phyloP scores from a whole-genome alignment of 345 rosid species.

The Trapa bicornis region DNA sequence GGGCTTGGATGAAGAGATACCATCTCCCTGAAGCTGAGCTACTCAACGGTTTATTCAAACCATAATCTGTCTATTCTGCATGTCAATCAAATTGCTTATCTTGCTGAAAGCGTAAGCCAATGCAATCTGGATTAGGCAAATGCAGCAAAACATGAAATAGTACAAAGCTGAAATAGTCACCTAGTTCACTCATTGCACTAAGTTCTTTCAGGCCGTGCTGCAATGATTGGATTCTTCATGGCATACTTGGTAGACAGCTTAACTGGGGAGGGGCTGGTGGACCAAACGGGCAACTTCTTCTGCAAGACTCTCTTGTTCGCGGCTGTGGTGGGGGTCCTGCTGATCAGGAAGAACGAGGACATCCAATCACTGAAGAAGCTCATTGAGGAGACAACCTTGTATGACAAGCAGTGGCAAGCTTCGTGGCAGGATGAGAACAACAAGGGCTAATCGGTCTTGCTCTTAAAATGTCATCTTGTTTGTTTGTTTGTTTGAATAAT shows the following conservation, averaged over 20 bases:
- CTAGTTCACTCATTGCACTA: too few species aligned
- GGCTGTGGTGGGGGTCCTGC: slow-evolving; percentile 65
- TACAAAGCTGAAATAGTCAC: too few species aligned
- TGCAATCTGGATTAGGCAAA: too few species aligned
- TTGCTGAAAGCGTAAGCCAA: neutral
- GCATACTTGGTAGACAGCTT: slow-evolving; percentile 91
- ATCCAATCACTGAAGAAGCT: slow-evolving; percentile 52
- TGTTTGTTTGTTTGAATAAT: too few species aligned
- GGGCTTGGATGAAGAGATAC: slow-evolving; percentile 89
- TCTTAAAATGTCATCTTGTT: too few species aligned
- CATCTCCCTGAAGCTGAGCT: slow-evolving; percentile 89
- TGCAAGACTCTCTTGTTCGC: slow-evolving; percentile 84
- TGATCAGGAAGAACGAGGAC: slow-evolving; percentile 83
- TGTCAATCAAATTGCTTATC: neutral
- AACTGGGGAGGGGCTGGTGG: slow-evolving; percentile 88
- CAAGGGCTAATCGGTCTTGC: too few species aligned
- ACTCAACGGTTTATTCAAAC: slow-evolving; percentile 51
- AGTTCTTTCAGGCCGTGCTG: slow-evolving; percentile 59
- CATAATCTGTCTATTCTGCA: neutral
- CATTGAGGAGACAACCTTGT: slow-evolving; percentile 72
- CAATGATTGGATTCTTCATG: slow-evolving; percentile 97
- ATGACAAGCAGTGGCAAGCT: slow-evolving; percentile 95
- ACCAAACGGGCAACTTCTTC: slow-evolving; percentile 93
- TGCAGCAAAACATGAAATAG: too few species aligned
- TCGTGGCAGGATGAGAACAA: slow-evolving; percentile 62